Evolutionary conservation across 495 filamentous ascomycete genomes (phyloP), one percentile per base, ranked within the genome.

Genomic region (Daldinia loculata): DNA sequence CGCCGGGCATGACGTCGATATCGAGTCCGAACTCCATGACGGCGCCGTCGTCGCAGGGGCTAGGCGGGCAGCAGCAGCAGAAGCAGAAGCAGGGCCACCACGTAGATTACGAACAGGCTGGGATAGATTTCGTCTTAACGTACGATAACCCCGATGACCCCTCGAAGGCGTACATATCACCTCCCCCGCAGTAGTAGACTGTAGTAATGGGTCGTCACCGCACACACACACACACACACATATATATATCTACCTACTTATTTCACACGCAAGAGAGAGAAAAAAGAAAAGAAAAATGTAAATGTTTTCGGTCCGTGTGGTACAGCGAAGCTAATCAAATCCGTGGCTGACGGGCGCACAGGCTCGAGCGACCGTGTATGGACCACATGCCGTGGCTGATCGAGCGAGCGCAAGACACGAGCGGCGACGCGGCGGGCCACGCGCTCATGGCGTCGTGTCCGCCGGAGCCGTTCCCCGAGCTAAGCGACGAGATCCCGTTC

Each of bases 121-220:
- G 93, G 71, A 91, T 98, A 78, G 94, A 98, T 78, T 98, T 98
- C 84, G 94, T 98, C 57, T 87, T 98, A 81, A 92, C 91, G 93
- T 98, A 92, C 83, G 93, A 88, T 36, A 76, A 77, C 80, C 74
- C 75, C 66, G 75, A 76, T 76, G 74, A 83, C 79, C 84, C 84
- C 82, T 82, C 81, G 80, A 85, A 83, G 82, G 84, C 87, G 62
- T 89, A 89, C 80, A 83, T 87, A 77, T 89, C 88, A 81, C 87
- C 87, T 84, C 88, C 87, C 77, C 86, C 80, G 65, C 84, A 88
- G 72, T 85, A 67, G 65, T 84, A 88, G 72, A n/a, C n/a, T n/a
- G 27, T 29, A 29, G 6, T 29, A 67, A 76, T 72, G 57, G 52
- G 60, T 58, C 24, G 19, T 22, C 52, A 48, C 43, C 12, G 26